phyloP scores from a whole-genome alignment of 23 red algal species.

The Gracilaria domingensis region DNA sequence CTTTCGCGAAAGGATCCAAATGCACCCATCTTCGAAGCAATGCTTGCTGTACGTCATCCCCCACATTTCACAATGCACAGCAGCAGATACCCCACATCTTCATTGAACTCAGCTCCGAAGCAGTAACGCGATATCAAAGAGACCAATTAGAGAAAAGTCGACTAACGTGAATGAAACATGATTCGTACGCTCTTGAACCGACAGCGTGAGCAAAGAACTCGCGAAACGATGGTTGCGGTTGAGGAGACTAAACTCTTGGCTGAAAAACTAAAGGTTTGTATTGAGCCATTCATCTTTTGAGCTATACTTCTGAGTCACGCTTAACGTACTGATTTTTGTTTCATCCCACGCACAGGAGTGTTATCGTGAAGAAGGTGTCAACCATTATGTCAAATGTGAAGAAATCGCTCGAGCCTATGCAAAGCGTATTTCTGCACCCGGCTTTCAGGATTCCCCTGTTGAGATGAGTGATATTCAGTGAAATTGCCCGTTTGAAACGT shows the following conservation, averaged over 20 bases:
- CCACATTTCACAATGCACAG: background rate
- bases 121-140: background rate
- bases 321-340: background rate
- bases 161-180: background rate
- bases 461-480: constrained; percentile 66
- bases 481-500: background rate
- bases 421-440: constrained; percentile 43
- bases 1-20: constrained; percentile 27
- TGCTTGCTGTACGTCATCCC: constrained; percentile 20
- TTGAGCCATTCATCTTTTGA: background rate
- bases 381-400: constrained; percentile 65
- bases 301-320: background rate
- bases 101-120: background rate
- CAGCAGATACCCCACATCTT: background rate
- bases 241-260: constrained; percentile 57
- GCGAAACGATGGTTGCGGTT: constrained; percentile 56
- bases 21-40: constrained; percentile 5
- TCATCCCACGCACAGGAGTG: constrained; percentile 33
- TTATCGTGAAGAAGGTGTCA: constrained; percentile 51
- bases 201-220: constrained; percentile 44
- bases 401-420: constrained; percentile 49
- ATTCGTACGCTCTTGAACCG: background rate
- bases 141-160: background rate
- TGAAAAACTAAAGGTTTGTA: constrained; percentile 47
- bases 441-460: constrained; percentile 51